Conservation (phyloP, 176 grass and related monocot genomes). For the Tuctoria greenei region DNA sequence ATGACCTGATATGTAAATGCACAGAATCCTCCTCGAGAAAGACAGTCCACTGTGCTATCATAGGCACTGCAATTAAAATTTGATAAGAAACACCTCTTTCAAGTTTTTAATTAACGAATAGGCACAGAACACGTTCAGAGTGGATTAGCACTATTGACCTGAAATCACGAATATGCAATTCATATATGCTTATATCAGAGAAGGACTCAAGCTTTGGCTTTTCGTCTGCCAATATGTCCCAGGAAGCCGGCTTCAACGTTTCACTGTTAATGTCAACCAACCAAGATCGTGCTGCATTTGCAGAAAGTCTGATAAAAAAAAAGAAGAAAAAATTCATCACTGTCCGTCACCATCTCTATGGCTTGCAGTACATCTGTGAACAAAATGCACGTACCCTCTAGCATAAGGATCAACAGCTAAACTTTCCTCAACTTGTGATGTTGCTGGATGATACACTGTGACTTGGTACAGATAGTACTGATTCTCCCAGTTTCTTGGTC, state of each 20-base stretch:
- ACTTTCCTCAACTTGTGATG: slow-evolving; percentile 52
- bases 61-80: slow-evolving; percentile 51
- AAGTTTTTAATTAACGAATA: slow-evolving; percentile 14
- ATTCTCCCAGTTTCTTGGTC: slow-evolving; percentile 71
- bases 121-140: background rate
- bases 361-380: slow-evolving; percentile 2
- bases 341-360: background rate
- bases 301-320: slow-evolving; percentile 64
- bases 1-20: slow-evolving; percentile 82
- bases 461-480: slow-evolving; percentile 85
- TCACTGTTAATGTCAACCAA: slow-evolving; percentile 68
- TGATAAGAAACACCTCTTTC: background rate
- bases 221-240: slow-evolving; percentile 72
- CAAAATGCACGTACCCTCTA: slow-evolving; percentile 60
- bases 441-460: slow-evolving; percentile 70
- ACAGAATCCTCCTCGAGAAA: slow-evolving; percentile 57
- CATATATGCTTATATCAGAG: slow-evolving; percentile 92
- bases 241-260: slow-evolving; percentile 65
- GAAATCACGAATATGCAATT: slow-evolving; percentile 96
- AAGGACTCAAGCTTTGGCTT: slow-evolving; percentile 78
- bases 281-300: slow-evolving; percentile 68
- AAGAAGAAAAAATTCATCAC: slow-evolving; percentile 16
- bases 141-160: slow-evolving; percentile 39
- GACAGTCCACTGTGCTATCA: slow-evolving; percentile 57
- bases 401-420: slow-evolving; percentile 78